Conservation (phyloP, 345 rosid species). For the Arabidopsis thaliana region TAIR10.1 NC_003070.9:25870001-25870500, state of each 20-base stretch:
- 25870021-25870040: constrained; percentile 72
- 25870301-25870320: constrained; percentile 70
- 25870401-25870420: constrained; percentile 36
- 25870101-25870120: neutral
- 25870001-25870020: constrained; percentile 85
- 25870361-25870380: constrained; percentile 42
- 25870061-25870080: constrained; percentile 56
- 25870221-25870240: constrained; percentile 48
- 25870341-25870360: constrained; percentile 44
- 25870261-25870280: constrained; percentile 62
- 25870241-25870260: constrained; percentile 43
- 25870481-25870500: constrained; percentile 10
- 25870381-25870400: constrained; percentile 40
- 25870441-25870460: neutral
- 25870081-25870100: constrained; percentile 52
- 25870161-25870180: constrained; percentile 22
- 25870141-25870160: constrained; percentile 25
- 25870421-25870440: constrained; percentile 42
- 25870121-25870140: neutral
- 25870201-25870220: constrained; percentile 48
- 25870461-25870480: constrained; percentile 18
- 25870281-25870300: constrained; percentile 69
- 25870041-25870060: constrained; percentile 68
- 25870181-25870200: constrained; percentile 36
- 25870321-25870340: constrained; percentile 59